phyloP scores from a whole-genome alignment of 2,329 filamentous ascomycete species.

The Penicillium sp. region DNA sequence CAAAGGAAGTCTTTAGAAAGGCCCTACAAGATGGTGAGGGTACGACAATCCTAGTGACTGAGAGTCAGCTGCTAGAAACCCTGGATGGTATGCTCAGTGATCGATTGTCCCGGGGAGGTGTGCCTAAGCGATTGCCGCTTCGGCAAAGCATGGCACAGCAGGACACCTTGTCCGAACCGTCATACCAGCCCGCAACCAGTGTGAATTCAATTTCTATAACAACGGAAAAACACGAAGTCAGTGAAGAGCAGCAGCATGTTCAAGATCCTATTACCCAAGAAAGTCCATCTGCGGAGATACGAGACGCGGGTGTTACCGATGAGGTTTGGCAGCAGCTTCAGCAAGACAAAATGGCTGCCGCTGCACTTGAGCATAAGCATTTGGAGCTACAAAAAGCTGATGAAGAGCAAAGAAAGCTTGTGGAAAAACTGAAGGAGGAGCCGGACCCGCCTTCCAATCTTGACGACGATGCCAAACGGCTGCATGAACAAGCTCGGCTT shows the following conservation, averaged over 20 bases:
- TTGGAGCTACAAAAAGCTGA: neutral
- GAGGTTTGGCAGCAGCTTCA: constrained; percentile 21
- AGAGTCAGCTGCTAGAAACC: neutral
- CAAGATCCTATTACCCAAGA: neutral
- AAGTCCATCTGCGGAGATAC: neutral
- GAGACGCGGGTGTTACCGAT: constrained; percentile 21
- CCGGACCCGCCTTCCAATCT: neutral
- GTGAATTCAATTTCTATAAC: neutral
- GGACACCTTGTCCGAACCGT: neutral
- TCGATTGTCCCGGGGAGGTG: neutral
- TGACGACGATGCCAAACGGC: constrained; percentile 1
- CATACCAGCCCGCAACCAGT: neutral
- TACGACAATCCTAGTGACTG: constrained; percentile 6
- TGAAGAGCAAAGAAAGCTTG: neutral
- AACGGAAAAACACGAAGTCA: neutral
- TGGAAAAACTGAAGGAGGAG: neutral
- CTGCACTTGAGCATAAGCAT: neutral
- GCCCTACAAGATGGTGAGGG: constrained; percentile 6
- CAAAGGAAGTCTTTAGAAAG: constrained; percentile 45
- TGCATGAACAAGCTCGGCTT: constrained; percentile 1
- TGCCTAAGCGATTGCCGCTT: neutral
- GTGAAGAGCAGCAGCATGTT: neutral
- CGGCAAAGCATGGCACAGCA: neutral
- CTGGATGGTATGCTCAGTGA: neutral
- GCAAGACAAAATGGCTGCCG: constrained; percentile 6